A percentile compares a stretch with the other conserved stretches of the same genome.
phyloP scores from a whole-genome alignment of 2,329 filamentous ascomycete genomes.

The Lecanicillium sp. region DNA sequence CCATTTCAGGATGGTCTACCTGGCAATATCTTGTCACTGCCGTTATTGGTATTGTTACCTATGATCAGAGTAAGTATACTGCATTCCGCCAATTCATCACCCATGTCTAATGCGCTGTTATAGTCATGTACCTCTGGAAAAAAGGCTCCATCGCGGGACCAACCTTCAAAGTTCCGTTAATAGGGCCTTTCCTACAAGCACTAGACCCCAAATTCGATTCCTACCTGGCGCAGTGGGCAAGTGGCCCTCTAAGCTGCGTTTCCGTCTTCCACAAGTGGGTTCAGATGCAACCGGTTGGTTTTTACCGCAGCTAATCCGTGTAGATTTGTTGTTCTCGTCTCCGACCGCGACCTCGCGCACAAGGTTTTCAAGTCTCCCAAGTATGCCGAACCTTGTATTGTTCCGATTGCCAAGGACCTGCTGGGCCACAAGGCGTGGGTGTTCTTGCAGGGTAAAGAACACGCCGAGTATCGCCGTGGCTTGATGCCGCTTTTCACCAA shows the following conservation, averaged over 20 bases:
- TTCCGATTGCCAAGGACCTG: slow-evolving; percentile 68
- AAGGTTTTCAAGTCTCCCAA: slow-evolving; percentile 75
- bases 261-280: slow-evolving; percentile 76
- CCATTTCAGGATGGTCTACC: slow-evolving; percentile 12
- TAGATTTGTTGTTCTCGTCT: slow-evolving; percentile 73
- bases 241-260: slow-evolving; percentile 71
- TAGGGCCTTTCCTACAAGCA: slow-evolving; percentile 71
- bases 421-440: slow-evolving; percentile 69
- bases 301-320: too few relatives aligned
- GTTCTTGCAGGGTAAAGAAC: slow-evolving; percentile 67
- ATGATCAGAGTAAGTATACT: slow-evolving; percentile 29
- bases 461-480: slow-evolving; percentile 72
- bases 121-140: slow-evolving; percentile 52
- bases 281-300: too few relatives aligned
- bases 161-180: slow-evolving; percentile 56
- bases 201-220: slow-evolving; percentile 65
- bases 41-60: slow-evolving; percentile 24
- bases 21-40: slow-evolving; percentile 25
- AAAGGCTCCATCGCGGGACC: slow-evolving; percentile 59
- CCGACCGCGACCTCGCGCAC: slow-evolving; percentile 68
- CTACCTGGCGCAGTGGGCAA: slow-evolving; percentile 72
- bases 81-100: background rate
- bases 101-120: slow-evolving; percentile 1
- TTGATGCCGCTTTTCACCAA: slow-evolving; percentile 68
- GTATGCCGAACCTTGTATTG: slow-evolving; percentile 70